Evolutionary conservation across 352 stramenopile genomes (phyloP).

Genomic region (Phytophthora nicotianae): DNA sequence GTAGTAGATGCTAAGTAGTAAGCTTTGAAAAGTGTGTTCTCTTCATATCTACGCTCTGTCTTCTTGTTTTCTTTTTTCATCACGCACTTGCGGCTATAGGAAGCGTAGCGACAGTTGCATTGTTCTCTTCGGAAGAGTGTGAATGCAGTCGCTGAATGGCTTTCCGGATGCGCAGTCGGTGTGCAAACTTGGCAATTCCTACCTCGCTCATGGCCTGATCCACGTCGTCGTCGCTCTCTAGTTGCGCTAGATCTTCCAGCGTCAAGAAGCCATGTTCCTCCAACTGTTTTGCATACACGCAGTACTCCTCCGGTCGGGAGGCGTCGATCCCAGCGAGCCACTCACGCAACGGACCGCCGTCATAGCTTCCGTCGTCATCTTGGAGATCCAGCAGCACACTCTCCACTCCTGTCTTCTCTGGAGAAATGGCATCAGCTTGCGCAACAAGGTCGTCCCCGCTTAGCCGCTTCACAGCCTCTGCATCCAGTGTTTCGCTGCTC

Average conservation of each 20-base stretch:
- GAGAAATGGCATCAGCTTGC: constrained; percentile 31
- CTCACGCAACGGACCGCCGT: constrained; percentile 38
- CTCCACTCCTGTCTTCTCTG: constrained; percentile 45
- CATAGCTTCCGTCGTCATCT: constrained; percentile 31
- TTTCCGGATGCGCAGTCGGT: constrained; percentile 72
- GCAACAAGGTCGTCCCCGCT: constrained; percentile 59
- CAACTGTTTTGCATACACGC: constrained; percentile 60
- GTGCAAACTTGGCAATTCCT: constrained; percentile 77
- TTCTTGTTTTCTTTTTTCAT: constrained; percentile 18
- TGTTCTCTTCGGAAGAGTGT: constrained; percentile 22
- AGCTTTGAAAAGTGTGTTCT: constrained; percentile 33
- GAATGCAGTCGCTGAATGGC: constrained; percentile 60
- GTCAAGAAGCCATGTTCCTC: constrained; percentile 70
- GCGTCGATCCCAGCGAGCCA: constrained; percentile 67
- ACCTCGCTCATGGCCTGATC: constrained; percentile 80
- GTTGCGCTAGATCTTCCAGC: constrained; percentile 58
- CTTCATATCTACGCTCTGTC: constrained; percentile 25
- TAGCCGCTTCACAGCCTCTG: constrained; percentile 50
- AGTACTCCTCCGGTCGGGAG: constrained; percentile 53
- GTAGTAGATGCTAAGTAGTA: constrained; percentile 45
- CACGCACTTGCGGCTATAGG: constrained; percentile 41
- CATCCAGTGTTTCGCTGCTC: constrained; percentile 37
- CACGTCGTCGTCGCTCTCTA: constrained; percentile 67
- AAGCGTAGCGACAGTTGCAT: constrained; percentile 22
- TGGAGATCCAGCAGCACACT: constrained; percentile 35